phyloP scores from a whole-genome alignment of 768 basidiomycete species.

The Serendipita vermifera region DNA sequence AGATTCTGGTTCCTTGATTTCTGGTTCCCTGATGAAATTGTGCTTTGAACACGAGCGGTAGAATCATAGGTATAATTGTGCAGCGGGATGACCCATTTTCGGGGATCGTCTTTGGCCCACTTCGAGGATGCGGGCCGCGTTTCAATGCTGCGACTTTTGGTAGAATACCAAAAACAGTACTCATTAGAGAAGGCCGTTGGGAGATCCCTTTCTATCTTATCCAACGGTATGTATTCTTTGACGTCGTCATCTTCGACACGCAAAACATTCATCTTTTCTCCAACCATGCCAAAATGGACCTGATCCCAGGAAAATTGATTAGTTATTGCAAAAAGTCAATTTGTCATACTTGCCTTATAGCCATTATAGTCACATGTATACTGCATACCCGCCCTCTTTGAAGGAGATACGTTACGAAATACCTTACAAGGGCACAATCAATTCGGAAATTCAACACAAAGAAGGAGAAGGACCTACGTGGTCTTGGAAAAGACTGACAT shows the following conservation, averaged over 20 bases:
- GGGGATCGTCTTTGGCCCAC: not conserved
- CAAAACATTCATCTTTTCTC: constrained; percentile 23
- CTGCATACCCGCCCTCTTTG: constrained; percentile 26
- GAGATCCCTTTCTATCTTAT: constrained; percentile 1
- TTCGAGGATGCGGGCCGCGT: not conserved
- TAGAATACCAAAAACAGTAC: not conserved
- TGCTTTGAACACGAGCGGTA: not conserved
- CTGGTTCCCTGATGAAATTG: not conserved
- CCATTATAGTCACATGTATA: constrained; percentile 19
- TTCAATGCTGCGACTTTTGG: not conserved
- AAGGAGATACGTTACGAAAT: too few species aligned
- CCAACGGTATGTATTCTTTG: constrained; percentile 29
- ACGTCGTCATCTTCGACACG: constrained; percentile 9
- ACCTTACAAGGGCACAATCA: too few species aligned
- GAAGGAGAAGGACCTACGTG: constrained; percentile 20
- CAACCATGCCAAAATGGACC: constrained; percentile 24
- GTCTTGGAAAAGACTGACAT: constrained; percentile 25
- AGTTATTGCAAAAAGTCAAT: not conserved
- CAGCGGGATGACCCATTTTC: not conserved
- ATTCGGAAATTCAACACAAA: too few species aligned
- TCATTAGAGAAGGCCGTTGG: not conserved
- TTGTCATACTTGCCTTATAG: constrained; percentile 18
- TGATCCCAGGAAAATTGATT: constrained; percentile 18
- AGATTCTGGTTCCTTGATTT: not conserved
- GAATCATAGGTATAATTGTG: not conserved